Evolutionary conservation across 2,329 filamentous ascomycete species (phyloP).

Genomic region (Diaporthe citri): DNA sequence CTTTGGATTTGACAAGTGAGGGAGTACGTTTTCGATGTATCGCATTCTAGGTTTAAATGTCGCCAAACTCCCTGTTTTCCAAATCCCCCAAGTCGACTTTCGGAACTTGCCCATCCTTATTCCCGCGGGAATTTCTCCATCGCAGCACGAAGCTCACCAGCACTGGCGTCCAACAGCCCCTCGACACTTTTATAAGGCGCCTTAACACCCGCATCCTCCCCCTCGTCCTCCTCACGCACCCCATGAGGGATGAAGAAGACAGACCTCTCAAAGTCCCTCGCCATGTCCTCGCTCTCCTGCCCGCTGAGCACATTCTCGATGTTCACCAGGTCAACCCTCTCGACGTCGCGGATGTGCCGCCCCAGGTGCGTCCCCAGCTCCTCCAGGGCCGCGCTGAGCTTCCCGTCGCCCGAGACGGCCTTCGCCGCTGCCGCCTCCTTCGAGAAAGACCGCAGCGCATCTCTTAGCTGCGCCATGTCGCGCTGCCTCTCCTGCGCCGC

Average conservation of each 20-base stretch:
- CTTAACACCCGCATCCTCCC: background rate
- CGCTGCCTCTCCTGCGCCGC: conserved; percentile 11
- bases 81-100: background rate
- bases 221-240: background rate
- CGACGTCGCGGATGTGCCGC: conserved; percentile 27
- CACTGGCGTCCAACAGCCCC: conserved; percentile 12
- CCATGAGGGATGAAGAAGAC: conserved; percentile 18
- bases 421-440: background rate
- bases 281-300: conserved; percentile 35
- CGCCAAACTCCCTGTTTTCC: background rate
- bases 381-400: background rate
- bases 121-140: conserved; percentile 7
- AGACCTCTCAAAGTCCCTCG: conserved; percentile 28
- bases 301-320: conserved; percentile 32
- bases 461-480: conserved; percentile 11
- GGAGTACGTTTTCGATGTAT: background rate
- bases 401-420: background rate
- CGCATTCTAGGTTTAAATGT: background rate
- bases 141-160: conserved; percentile 6
- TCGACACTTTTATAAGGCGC: conserved; percentile 25
- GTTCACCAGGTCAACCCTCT: conserved; percentile 34
- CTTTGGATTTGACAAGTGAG: conserved; percentile 34
- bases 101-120: background rate
- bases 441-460: background rate
- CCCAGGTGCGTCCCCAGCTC: background rate